Evolutionary conservation across 1,284 basidiomycete species (phyloP), one percentile per base, ranked within the genome.

Genomic region (Trichosporon asahii): DNA sequence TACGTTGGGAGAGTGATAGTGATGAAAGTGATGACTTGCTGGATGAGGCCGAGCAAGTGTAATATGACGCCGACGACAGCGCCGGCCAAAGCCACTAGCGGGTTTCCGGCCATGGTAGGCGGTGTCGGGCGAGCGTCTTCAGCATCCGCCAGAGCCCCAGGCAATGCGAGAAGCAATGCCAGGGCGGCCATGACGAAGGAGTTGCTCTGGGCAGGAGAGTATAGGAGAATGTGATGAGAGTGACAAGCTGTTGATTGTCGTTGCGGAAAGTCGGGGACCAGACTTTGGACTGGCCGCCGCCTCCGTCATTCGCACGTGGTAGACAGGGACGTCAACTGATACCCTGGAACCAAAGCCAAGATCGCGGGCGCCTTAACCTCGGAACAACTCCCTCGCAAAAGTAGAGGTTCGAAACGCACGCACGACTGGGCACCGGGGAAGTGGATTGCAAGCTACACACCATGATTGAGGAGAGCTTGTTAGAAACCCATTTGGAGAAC

Each of bases 41-140:
- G 90, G 40, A 88, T 85, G 87, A 90, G 90, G 68, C 91, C 90
- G 37, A 95, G 85, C 25, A 92, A 80, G 88, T 92, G 94, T 72
- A 94, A 79, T 69, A 93, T 88, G 23, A 91, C 91, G 87, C 90
- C 91, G 80, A 94, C 93, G 76, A 88, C 90, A 0, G 93, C 92
- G n/a, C 92, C 90, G 7, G 93, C 85, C 31, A 92, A 85, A 18
- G 89, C 89, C 65, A 94, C 86, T 65, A 93, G 84, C 14, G 91
- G 91, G 78, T 89, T 83, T 25, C 78, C 75, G 3, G 66, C 21
- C 6, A 65, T 61, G 12, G 66, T 55, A 12, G 68, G 72, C 0
- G 68, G 68, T 8, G 66, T 55, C 6, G 68, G 72, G 15, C 70
- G 72, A 18, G 25, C 55, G 55, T 61, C 49, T 23, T 64, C 63